Percentiles rank a stretch among this genome's conserved stretches.
Evolutionary conservation across 2,329 filamentous ascomycete genomes (phyloP).

Genomic region (Ceratocystis diversiconidia): DNA sequence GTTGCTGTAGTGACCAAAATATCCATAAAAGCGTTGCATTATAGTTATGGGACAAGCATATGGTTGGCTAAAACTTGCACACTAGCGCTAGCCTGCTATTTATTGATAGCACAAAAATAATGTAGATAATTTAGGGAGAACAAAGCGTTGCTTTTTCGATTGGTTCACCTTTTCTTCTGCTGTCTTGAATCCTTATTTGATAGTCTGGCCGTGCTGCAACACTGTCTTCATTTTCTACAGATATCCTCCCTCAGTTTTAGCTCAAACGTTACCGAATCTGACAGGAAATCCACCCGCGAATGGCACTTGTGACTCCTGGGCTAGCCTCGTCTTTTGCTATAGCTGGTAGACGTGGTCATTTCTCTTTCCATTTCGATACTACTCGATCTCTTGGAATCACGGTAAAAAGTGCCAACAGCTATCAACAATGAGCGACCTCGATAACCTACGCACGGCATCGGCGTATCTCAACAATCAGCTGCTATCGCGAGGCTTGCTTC

Average conservation of each 20-base stretch:
- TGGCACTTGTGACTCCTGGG: background rate
- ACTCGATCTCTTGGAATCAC: background rate
- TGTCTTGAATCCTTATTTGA: background rate
- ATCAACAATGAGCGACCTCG: slow-evolving; percentile 39
- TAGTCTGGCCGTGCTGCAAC: background rate
- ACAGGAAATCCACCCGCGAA: background rate
- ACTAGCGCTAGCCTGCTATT: background rate
- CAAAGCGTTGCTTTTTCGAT: background rate
- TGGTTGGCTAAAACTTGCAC: background rate
- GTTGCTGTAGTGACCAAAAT: slow-evolving; percentile 5
- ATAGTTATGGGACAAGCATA: rapidly evolving
- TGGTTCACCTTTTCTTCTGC: background rate
- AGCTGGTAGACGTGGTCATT: background rate
- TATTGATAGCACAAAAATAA: slow-evolving; percentile 5
- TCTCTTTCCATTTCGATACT: background rate
- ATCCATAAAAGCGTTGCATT: background rate
- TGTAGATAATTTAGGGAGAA: background rate
- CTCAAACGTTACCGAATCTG: background rate
- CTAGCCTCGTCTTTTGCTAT: background rate
- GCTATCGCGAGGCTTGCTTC: slow-evolving; percentile 48
- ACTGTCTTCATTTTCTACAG: background rate
- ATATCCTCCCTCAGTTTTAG: background rate
- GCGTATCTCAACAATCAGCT: slow-evolving; percentile 61
- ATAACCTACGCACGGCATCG: slow-evolving; percentile 52
- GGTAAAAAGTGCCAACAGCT: background rate